Evolutionary conservation across 306 rosid genomes (phyloP).

Genomic region (Cucumis cinereus): DNA sequence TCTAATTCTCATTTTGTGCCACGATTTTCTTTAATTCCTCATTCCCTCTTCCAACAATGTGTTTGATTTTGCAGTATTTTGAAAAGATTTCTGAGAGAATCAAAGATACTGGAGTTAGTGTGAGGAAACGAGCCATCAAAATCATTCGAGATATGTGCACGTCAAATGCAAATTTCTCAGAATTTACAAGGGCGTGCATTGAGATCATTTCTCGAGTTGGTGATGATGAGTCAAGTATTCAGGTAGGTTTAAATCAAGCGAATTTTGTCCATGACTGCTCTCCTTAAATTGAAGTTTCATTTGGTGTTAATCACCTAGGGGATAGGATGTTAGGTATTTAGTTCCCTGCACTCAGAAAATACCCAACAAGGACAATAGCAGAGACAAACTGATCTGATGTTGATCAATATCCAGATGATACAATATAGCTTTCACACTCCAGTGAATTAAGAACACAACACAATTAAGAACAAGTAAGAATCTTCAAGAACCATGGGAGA

Average conservation of each 20-base stretch:
- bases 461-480: no score
- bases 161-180: constrained; percentile 71
- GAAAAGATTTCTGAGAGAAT: constrained; percentile 94
- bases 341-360: no score
- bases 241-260: constrained; percentile 39
- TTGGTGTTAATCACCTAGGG: background rate
- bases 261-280: background rate
- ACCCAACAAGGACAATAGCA: no score
- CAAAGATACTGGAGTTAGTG: constrained; percentile 94
- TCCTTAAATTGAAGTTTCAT: background rate
- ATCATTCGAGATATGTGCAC: constrained; percentile 95
- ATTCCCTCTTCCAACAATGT: background rate
- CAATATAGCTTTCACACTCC: no score
- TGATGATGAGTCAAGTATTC: constrained; percentile 89
- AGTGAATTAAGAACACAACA: no score
- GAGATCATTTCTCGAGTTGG: constrained; percentile 82
- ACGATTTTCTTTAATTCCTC: background rate
- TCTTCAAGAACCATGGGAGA: no score
- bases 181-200: constrained; percentile 73
- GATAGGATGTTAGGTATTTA: background rate
- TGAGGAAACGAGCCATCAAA: constrained; percentile 92
- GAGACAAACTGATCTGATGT: no score
- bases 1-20: background rate
- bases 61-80: constrained; percentile 52
- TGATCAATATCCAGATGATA: no score